Base-by-base conservation (phyloP, 2,329 filamentous ascomycete species). In the Trichoderma afroharzianum region DNA sequence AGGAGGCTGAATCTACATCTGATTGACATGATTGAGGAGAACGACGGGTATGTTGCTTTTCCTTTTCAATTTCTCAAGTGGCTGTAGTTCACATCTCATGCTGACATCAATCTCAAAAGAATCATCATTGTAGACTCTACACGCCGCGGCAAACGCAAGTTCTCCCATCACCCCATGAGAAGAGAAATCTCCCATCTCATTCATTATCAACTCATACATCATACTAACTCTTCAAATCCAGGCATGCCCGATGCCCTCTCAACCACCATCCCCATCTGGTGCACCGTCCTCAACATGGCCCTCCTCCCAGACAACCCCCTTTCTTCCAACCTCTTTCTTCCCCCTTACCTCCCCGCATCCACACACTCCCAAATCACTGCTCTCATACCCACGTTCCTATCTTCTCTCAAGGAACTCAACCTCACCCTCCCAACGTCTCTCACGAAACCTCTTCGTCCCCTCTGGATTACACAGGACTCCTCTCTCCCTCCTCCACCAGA, bases 231-330 rank as follows among this genome's bases (percentile, higher is more conserved):
- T 14, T 12, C 5, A 64, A 39, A 33, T 21, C 21, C 74, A 92
- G 90, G 88, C 76, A 97, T 98, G 90, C 95, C 96, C 1, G 96
- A 99, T 82, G 95, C 96, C 18, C 86, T 99, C 21, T 94, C 92
- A 76, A 98, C 97, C 81, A 98, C 96, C 0, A 86, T 98, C 30
- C 95, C 96, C 2, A 93, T 97, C 73, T 99, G 96, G 96, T 95
- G 93, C 81, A 89, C 91, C 73, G 93, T 98, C 21, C 82, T 98
- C 76, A 98, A 98, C 81, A 86, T 88, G 61, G 84, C 90, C 3
- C 83, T 98, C 5, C 97, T 97, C 79, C 91, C 92, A 0, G 81
- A 85, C 24, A 75, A 83, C 66, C 79, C 82, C 5, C 73, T 79
- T 9, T 79, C 75, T 2, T 85, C 91, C 76, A 76, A 80, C 1